Base-by-base conservation (phyloP, 2,329 filamentous ascomycete genomes). In the Tolypocladium paradoxum region DNA sequence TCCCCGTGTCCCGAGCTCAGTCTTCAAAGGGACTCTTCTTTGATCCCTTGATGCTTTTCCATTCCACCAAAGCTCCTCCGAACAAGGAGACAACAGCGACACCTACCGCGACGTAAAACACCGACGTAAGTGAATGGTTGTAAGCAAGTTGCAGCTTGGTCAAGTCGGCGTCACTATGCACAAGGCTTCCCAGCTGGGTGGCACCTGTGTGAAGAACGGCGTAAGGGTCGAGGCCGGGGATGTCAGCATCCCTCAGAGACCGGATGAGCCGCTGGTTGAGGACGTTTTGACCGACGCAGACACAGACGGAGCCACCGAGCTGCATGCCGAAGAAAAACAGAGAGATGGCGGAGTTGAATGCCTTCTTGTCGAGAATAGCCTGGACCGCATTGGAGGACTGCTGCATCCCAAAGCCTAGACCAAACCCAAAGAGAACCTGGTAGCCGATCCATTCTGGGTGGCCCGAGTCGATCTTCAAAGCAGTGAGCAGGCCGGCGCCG, bases 31-130 rank as follows among this genome's bases (percentile, higher is more conserved):
- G 38, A 2, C 11, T 43, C n/a, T 4, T 8, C 2, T 27, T n/a
- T 5, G 38, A 43, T 12, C 74, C 74, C 60, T 78, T 79, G 18
- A 80, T 70, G 53, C 72, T 78, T 65, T 73, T 73, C 72, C 73
- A 75, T 61, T 78, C 76, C 53, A 76, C 69, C 1, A 67, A 63
- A 4, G 68, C 57, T 6, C 63, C 59, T 1, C 69, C 69, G 18
- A 72, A 35, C 45, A 73, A 67, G 0, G 70, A 67, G 8, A 75
- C 53, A 8, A 68, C 68, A 1, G 68, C 70, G 14, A 75, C 58
- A 1, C 69, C 73, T 35, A 68, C 65, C 16, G 64, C 64, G 48
- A 73, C 62, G 9, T 68, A 60, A 56, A 71, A 74, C 0, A 70
- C 59, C 5, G 62, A 59, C 3, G 65, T 65, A 9, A 75, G 49